Evolutionary conservation across 495 filamentous ascomycete genomes (phyloP).

Genomic region (Aspergillus conjunctus): DNA sequence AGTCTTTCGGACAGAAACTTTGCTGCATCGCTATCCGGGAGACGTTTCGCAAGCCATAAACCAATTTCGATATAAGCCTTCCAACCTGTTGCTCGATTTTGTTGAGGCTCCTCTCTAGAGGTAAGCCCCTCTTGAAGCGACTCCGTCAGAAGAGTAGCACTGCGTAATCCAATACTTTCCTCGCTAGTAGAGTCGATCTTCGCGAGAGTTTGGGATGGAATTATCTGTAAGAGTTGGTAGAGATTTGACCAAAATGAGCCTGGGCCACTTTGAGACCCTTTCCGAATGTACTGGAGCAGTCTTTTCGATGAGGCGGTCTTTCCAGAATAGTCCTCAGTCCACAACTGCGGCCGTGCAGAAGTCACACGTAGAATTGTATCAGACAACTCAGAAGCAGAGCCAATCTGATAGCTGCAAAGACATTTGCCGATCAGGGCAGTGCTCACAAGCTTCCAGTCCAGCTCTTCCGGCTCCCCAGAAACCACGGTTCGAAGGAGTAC

Average conservation of each 20-base stretch:
- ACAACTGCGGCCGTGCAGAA: conserved; percentile 62
- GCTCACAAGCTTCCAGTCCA: conserved; percentile 66
- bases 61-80: conserved; percentile 65
- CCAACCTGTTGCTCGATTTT: conserved; percentile 70
- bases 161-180: conserved; percentile 27
- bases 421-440: conserved; percentile 68
- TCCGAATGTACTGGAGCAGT: conserved; percentile 72
- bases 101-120: conserved; percentile 70
- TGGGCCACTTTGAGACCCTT: conserved; percentile 75
- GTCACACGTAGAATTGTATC: conserved; percentile 66
- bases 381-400: conserved; percentile 71
- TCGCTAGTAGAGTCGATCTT: conserved; percentile 41
- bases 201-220: conserved; percentile 59
- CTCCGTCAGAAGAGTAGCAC: conserved; percentile 52
- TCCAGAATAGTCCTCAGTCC: conserved; percentile 67
- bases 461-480: conserved; percentile 56
- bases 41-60: conserved; percentile 47
- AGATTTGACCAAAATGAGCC: conserved; percentile 72
- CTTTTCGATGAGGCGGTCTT: conserved; percentile 67
- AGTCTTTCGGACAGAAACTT: conserved; percentile 52
- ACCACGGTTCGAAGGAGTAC: conserved; percentile 64
- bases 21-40: conserved; percentile 49
- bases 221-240: conserved; percentile 54
- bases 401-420: conserved; percentile 65
- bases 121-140: conserved; percentile 69